A percentile compares a stretch with the other conserved stretches of the same genome.
Conservation (phyloP, 169 alveolate genomes). For the Haemoproteus tartakovskyi region DNA sequence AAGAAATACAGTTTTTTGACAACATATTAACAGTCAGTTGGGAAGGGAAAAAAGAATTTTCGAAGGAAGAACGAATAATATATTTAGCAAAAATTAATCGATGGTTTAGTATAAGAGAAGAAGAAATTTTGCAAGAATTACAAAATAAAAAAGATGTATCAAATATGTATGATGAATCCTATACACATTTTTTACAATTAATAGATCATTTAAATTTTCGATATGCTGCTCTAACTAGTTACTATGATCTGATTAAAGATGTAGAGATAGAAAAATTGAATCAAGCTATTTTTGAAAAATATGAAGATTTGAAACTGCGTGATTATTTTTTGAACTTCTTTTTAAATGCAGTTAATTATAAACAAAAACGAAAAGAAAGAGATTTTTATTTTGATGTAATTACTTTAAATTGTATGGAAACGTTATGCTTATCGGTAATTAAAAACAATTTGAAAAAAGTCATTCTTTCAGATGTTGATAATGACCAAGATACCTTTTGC, state of each 20-base stretch:
- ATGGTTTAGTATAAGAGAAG: slow-evolving; percentile 12
- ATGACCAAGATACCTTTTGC: not conserved
- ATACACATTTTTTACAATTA: slow-evolving; percentile 11
- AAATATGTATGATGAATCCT: slow-evolving; percentile 10
- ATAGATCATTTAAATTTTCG: not conserved
- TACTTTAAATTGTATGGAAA: slow-evolving; percentile 20
- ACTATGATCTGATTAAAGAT: slow-evolving; percentile 40
- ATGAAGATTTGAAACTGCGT: slow-evolving; percentile 14
- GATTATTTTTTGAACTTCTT: slow-evolving; percentile 33
- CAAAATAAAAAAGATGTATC: not conserved
- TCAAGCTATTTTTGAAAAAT: slow-evolving; percentile 6
- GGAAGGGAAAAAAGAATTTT: slow-evolving; percentile 2
- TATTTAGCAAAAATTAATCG: not conserved
- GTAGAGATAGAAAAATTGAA: slow-evolving; percentile 13
- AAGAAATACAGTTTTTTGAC: slow-evolving; percentile 12
- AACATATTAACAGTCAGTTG: slow-evolving; percentile 2
- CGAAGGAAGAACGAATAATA: slow-evolving; percentile 4
- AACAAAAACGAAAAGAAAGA: slow-evolving; percentile 1
- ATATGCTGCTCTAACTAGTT: not conserved
- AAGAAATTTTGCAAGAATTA: not conserved
- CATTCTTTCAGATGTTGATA: not conserved
- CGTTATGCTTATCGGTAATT: slow-evolving; percentile 1
- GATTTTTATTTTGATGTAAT: slow-evolving; percentile 33
- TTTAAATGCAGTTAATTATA: slow-evolving; percentile 2
- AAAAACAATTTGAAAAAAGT: slow-evolving; percentile 4